Evolutionary conservation across 176 grass and related monocot genomes (phyloP), one percentile per base, ranked within the genome.

Genomic region (Poa annua): DNA sequence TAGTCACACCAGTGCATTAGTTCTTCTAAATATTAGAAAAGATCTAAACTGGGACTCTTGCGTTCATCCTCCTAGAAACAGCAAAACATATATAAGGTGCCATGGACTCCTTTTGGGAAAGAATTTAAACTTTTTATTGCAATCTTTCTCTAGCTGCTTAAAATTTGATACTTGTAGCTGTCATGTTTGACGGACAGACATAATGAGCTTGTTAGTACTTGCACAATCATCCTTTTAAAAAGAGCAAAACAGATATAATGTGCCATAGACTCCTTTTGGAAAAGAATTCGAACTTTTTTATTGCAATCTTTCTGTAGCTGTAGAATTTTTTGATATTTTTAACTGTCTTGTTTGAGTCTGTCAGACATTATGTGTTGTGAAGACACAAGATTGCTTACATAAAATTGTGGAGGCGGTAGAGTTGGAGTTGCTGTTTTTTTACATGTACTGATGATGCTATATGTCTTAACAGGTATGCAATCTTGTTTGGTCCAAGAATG

Each of bases 401-500:
- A 85, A 33, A 81, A 62, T 71, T 11, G 11, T 6, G 21, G 39
- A 33, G 4, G 25, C 2, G 32, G 7, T 61, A 76, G 77, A n/a
- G 2, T 61, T 54, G 13, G 16, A 45, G 6, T 59, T 67, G 3
- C 25, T 79, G n/a, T 17, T 81, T 79, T 11, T 44, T 74, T 19
- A 16, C 20, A 51, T 60, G 42, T 61, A 14, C 59, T 86, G 41
- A 79, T 3, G 21, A 69, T 70, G 29, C 22, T 51, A 24, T 80
- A 35, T 83, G 12, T 53, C 44, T 86, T 50, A 19, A 50, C 88
- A 99, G 97, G 97, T 96, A 0, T 99, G 97, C 72, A 99, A 99
- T 90, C 91, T 99, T 82, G 97, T 89, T 3, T 99, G 97, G 97
- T 99, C 97, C 76, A 94, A 96, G 91, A 99, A 99, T 77, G 93